Evolutionary conservation across 164 flowering plant genomes (phyloP).

Genomic region (Nelumbo lutea): DNA sequence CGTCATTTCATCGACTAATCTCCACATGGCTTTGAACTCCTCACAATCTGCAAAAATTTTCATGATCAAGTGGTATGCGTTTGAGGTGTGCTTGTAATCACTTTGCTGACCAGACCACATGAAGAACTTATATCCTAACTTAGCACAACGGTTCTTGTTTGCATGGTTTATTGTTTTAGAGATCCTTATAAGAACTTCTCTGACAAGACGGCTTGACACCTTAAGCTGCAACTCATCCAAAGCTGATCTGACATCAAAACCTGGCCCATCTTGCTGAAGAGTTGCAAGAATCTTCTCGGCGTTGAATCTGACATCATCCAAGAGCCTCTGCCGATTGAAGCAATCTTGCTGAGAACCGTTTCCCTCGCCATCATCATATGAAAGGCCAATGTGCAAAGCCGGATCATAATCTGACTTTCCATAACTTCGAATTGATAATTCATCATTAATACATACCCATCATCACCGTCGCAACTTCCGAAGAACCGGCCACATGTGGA

Average conservation of each 20-base stretch:
- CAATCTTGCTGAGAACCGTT: conserved; percentile 7
- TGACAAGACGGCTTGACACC: conserved; percentile 53
- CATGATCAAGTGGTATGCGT: conserved; percentile 67
- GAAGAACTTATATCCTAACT: conserved; percentile 74
- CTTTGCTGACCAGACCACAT: conserved; percentile 63
- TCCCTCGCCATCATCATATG: conserved; percentile 9
- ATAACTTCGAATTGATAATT: background rate
- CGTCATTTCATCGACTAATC: conserved; percentile 77
- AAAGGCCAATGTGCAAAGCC: background rate
- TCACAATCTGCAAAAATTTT: conserved; percentile 70
- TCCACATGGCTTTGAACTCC: conserved; percentile 79
- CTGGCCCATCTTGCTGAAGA: conserved; percentile 69
- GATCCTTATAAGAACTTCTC: conserved; percentile 63
- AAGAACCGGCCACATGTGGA: conserved; percentile 10
- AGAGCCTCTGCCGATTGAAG: conserved; percentile 21
- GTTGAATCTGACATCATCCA: conserved; percentile 29
- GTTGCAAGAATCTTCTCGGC: conserved; percentile 46
- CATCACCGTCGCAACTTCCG: background rate
- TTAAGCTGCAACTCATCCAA: conserved; percentile 41
- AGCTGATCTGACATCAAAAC: conserved; percentile 53
- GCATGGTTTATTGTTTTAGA: conserved; percentile 33
- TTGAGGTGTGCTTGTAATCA: conserved; percentile 56
- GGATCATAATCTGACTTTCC: conserved; percentile 16
- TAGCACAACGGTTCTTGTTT: conserved; percentile 50
- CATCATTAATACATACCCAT: conserved; percentile 3